Base-by-base conservation (phyloP, 148 eudicot species). In the Fallopia convolvulus region DNA sequence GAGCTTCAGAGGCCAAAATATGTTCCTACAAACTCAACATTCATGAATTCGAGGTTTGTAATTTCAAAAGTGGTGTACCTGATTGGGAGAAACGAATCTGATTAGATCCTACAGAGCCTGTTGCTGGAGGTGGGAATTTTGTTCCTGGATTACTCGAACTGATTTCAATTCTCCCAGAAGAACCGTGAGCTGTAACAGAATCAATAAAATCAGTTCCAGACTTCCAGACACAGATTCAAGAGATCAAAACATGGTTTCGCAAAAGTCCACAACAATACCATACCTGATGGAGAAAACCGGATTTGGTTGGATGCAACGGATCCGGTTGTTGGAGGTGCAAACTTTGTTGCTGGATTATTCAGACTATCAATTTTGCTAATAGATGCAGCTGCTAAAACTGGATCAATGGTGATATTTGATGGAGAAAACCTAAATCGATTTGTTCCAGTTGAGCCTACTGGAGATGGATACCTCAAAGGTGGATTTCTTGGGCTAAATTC, bases 11-110 rank as follows among this genome's bases (percentile, higher is more conserved):
- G 4, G 11, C 40, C 40, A 32, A 15, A 15, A 55, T 15, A 5
- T 55, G 60, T 17, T 55, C 20, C 41, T 32, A 13, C 1, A 2
- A 32, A 26, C 30, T 26, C 30, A 26, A 30, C 18, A 17, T 68
- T 55, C 21, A 26, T 63, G 39, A 63, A 1, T 63, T 30, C 0
- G 70, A 26, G 17, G 26, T 32, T 63, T 3, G 39, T 6, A 17
- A 36, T 17, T 11, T 14, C 36, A 39, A 68, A 42, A 68, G 15
- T 68, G 72, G 10, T 6, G 42, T 68, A 68, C 72, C 72, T 39
- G 72, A 68, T 68, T 68, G 72, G 14, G 72, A 68, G 72, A 68
- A 68, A 3, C 72, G 42, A 36, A 68, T 68, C 44, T 68, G 72
- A 4, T 15, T 68, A 30, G 72, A 15, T 63, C 70, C 70, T 1